A percentile compares a stretch with the other conserved stretches of the same genome.
These are phyloP conservation scores for Lichtheimia ramosa DNA, from an alignment of 371 early-diverging fungal species.

Conservation along the genomic window DNA sequence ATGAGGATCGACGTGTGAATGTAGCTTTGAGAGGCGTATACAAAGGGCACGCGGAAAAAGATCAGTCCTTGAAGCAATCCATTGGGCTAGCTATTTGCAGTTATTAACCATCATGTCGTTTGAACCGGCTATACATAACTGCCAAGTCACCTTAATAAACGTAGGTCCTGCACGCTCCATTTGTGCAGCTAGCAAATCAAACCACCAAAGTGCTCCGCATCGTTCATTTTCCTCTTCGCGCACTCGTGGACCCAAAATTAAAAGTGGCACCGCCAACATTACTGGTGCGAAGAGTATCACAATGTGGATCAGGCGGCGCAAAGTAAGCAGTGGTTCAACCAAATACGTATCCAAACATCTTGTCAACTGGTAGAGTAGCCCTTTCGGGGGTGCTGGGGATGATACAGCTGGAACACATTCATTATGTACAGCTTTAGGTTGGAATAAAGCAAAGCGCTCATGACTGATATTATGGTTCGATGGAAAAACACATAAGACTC, in stretches of 20 bases:
- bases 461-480: no score
- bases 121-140: no score
- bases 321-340: conserved; percentile 57
- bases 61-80: conserved; percentile 93
- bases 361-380: conserved; percentile 24
- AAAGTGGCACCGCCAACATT: conserved; percentile 48
- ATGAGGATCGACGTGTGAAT: conserved; percentile 82
- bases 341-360: conserved; percentile 47
- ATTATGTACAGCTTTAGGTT: no score
- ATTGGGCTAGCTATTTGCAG: conserved; percentile 81
- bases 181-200: conserved; percentile 68
- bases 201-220: conserved; percentile 82
- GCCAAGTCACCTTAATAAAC: conserved; percentile 76
- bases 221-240: conserved; percentile 52
- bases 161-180: conserved; percentile 91
- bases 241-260: conserved; percentile 55
- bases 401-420: no score
- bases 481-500: no score
- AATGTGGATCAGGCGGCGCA: conserved; percentile 61
- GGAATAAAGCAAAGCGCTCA: no score
- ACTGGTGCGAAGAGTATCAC: conserved; percentile 67
- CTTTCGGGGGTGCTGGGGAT: not conserved
- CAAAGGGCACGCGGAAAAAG: conserved; percentile 85
- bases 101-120: not conserved
- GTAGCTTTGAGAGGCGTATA: conserved; percentile 74